Conservation (phyloP, 441 rosid genomes). For the Populus hybrid region DNA sequence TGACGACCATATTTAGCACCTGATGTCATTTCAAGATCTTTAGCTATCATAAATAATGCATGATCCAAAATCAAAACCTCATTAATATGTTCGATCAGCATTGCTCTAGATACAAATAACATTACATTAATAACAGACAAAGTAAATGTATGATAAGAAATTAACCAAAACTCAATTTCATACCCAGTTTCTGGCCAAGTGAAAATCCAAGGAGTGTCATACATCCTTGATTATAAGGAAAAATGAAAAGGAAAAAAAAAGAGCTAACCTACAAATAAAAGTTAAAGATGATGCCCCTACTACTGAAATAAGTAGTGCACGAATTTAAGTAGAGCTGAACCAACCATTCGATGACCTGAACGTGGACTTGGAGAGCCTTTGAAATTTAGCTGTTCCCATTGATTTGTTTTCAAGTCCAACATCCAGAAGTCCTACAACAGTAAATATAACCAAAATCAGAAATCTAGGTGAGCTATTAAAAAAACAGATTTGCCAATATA, state of each 20-base stretch:
- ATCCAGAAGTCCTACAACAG: constrained; percentile 81
- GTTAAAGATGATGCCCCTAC: background rate
- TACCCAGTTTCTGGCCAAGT: background rate
- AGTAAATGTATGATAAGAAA: background rate
- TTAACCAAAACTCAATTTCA: background rate
- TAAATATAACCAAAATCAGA: background rate
- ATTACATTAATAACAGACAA: background rate
- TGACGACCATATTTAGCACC: background rate
- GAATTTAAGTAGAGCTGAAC: constrained; percentile 21
- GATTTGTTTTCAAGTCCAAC: constrained; percentile 88
- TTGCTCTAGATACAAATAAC: background rate
- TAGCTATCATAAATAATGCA: background rate
- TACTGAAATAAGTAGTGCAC: background rate
- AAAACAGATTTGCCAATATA: background rate
- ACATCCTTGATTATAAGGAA: background rate
- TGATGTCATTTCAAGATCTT: background rate
- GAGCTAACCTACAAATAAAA: background rate
- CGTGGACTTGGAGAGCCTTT: constrained; percentile 94
- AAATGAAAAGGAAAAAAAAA: no score
- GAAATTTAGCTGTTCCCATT: constrained; percentile 89
- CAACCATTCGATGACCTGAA: constrained; percentile 98
- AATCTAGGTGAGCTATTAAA: background rate
- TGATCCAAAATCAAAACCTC: background rate
- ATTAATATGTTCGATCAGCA: background rate
- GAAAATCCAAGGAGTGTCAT: background rate